These are phyloP conservation scores for Jatropha multifida DNA, from an alignment of 441 rosid species.

Conservation along the genomic window DNA sequence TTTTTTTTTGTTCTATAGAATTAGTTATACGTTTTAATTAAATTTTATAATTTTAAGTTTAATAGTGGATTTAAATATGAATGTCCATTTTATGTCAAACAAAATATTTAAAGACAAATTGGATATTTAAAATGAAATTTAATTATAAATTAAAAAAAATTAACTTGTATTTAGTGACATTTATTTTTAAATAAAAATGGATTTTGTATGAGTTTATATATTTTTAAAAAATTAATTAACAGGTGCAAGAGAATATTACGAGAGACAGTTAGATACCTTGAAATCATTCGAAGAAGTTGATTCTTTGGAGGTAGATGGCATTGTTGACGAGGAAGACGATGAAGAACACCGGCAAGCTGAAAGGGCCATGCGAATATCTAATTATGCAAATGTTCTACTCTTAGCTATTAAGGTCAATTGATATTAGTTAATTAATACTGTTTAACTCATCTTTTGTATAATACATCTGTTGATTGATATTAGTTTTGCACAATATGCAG, in stretches of 20 bases:
- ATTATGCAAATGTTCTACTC: slow-evolving; percentile 66
- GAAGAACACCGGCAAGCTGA: slow-evolving; percentile 54
- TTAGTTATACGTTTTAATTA: no score
- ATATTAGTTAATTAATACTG: neutral
- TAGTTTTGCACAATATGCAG: slow-evolving; percentile 34
- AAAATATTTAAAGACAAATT: no score
- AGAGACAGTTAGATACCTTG: slow-evolving; percentile 63
- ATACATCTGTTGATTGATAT: neutral
- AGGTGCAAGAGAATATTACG: slow-evolving; percentile 80
- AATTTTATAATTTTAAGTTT: no score
- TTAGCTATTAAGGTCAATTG: slow-evolving; percentile 61
- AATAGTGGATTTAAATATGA: no score
- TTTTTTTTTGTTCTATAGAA: no score
- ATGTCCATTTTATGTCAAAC: no score
- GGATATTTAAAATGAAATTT: neutral
- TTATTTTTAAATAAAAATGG: neutral
- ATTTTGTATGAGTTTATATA: neutral
- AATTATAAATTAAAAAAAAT: neutral
- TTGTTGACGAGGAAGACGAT: slow-evolving; percentile 30
- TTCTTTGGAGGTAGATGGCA: slow-evolving; percentile 28
- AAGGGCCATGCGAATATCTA: slow-evolving; percentile 73
- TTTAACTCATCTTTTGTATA: neutral
- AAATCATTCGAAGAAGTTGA: slow-evolving; percentile 82
- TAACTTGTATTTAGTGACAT: neutral
- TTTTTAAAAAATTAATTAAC: neutral